Base-by-base conservation (phyloP, 2,329 filamentous ascomycete genomes). In the Epichloe hybrida region DNA sequence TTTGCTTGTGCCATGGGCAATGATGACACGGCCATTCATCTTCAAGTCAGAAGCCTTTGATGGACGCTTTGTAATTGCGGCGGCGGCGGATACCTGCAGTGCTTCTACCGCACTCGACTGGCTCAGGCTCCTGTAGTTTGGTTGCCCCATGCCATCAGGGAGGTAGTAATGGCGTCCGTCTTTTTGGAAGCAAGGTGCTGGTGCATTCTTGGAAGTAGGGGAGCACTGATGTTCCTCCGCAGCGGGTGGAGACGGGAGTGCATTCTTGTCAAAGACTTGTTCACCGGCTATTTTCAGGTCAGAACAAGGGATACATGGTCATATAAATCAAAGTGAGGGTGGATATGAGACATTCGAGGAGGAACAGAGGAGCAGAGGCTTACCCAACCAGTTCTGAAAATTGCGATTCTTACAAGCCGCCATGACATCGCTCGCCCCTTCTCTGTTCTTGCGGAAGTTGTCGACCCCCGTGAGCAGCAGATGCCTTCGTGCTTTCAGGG, bases 351-450 rank as follows among this genome's bases (percentile, higher is more conserved):
- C 27, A 31, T 31, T 11, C 15, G 21, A 21, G 7, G 5, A 11
- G 34, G 9, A 6, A 27, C 5, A 21, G 7, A 44, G 6, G 11
- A 23, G n/a, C 13, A 38, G 17, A 35, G 54, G 31, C 64, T 55
- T 57, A 69, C 68, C 61, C 38, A 70, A 59, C 68, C 68, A 70
- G 49, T 66, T 65, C 35, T 69, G 59, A 3, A 68, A 52, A 15
- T 52, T 57, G 11, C 61, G 53, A 3, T 53, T 56, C 6, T 52
- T 50, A 36, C 57, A 62, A 8, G 63, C 64, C 27, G 58, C 51
- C 45, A 58, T 47, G 3, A 67, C 51, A 36, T 63, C 63, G 38
- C 43, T 50, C 46, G 43, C 36, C 4, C 37, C 49, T 37, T 23
- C 39, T 12, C 52, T 49, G 4, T 43, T 45, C 37, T 53, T 53